Conservation (phyloP, 208 protist species). For the Acanthamoeba lenticulata region DNA sequence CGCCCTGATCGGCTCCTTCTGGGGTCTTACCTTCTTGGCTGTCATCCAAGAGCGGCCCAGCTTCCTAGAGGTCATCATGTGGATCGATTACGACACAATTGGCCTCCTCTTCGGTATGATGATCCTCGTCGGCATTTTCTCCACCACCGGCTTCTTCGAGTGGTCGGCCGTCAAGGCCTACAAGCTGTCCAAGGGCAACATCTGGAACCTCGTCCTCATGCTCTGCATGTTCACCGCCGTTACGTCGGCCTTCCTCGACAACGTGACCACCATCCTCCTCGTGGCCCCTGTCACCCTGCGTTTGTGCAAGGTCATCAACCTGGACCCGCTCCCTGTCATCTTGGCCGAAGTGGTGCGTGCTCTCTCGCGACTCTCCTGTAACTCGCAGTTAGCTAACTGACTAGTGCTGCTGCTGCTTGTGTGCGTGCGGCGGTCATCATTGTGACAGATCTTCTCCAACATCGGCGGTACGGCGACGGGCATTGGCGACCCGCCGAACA, state of each 20-base stretch:
- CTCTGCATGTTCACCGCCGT: constrained; percentile 71
- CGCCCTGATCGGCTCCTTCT: constrained; percentile 81
- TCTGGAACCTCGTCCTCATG: constrained; percentile 72
- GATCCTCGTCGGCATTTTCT: constrained; percentile 84
- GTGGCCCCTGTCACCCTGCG: constrained; percentile 84
- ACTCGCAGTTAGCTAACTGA: background rate
- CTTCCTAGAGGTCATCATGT: constrained; percentile 72
- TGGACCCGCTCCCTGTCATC: constrained; percentile 82
- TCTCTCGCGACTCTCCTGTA: background rate
- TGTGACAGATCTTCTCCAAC: constrained; percentile 74
- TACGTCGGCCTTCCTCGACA: constrained; percentile 86
- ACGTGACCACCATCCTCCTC: constrained; percentile 87
- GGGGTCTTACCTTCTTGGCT: constrained; percentile 70
- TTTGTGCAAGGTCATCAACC: constrained; percentile 79
- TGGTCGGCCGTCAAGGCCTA: constrained; percentile 76
- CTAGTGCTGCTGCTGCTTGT: background rate
- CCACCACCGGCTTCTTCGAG: constrained; percentile 86
- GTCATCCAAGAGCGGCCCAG: background rate
- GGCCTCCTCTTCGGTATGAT: constrained; percentile 86
- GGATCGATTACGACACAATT: constrained; percentile 76
- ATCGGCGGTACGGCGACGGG: constrained; percentile 81
- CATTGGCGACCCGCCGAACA: constrained; percentile 86
- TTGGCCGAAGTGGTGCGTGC: constrained; percentile 78
- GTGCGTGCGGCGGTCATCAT: too few relatives aligned
- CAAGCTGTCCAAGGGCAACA: constrained; percentile 74